Conservation (phyloP, 2,329 filamentous ascomycete genomes). For the Scedosporium minutisporum region DNA sequence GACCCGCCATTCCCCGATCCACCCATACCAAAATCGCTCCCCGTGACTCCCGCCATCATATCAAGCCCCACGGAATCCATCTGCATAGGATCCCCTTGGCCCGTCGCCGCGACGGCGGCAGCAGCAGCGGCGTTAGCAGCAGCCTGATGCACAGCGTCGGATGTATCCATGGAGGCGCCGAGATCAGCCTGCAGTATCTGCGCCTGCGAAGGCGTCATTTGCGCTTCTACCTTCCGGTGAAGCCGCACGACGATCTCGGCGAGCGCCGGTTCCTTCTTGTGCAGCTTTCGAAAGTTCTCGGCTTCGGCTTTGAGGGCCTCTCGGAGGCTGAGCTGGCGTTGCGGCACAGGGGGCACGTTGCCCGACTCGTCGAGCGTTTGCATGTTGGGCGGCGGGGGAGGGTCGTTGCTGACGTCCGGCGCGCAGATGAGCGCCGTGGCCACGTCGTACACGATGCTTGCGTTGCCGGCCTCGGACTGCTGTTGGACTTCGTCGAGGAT, state of each 20-base stretch:
- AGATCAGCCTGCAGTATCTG: constrained; percentile 6
- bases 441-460: constrained; percentile 57
- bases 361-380: constrained; percentile 24
- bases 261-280: constrained; percentile 44
- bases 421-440: constrained; percentile 61
- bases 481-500: constrained; percentile 60
- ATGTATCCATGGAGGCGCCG: background rate
- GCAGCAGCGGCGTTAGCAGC: background rate
- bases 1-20: background rate
- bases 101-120: background rate
- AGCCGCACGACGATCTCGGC: constrained; percentile 56
- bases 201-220: constrained; percentile 37
- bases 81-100: constrained; percentile 5
- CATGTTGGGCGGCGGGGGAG: constrained; percentile 19
- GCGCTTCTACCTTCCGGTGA: constrained; percentile 55
- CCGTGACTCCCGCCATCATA: constrained; percentile 1
- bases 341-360: constrained; percentile 25
- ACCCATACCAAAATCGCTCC: constrained; percentile 1
- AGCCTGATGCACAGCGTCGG: background rate
- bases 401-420: constrained; percentile 43
- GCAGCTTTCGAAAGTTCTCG: constrained; percentile 45
- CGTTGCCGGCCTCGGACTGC: constrained; percentile 49
- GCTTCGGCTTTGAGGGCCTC: constrained; percentile 49
- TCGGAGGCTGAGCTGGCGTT: constrained; percentile 45
- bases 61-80: constrained; percentile 5